Base-by-base conservation (phyloP, 495 filamentous ascomycete genomes). In the Bathelium albidoporum region DNA sequence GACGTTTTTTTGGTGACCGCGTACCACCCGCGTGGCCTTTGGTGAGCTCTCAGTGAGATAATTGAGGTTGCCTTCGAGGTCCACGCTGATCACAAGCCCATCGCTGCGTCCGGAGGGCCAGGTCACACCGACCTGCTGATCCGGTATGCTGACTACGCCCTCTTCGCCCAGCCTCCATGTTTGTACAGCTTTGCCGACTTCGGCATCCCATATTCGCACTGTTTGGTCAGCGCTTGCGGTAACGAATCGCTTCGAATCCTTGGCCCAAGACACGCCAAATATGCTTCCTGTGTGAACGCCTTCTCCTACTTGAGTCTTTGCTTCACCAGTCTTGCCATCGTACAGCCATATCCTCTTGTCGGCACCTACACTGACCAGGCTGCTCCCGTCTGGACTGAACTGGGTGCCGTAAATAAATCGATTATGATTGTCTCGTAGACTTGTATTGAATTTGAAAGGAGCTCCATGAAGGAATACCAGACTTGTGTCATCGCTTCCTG, bases 161-260 rank as follows among this genome's bases (percentile, higher is more conserved):
- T 94, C 91, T 24, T 85, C 87, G n/a, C 91, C 93, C 69, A 97
- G 80, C 65, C 81, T 82, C 94, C 94, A 97, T 41, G 83, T 90
- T 72, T 92, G 88, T 0, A 84, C 76, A 16, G 82, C 83, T 66
- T 89, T 87, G 22, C 85, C 89, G 9, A 84, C 79, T 71, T 95
- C 92, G 10, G 84, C 89, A 70, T 97, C 92, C 90, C 90, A 95
- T 60, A 93, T 74, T 69, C 86, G 87, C 52, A 97, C 90, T 0
- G 93, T 96, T 72, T 91, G 88, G 71, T 98, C 94, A 1, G 91
- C 94, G 69, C 90, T 94, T 1, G 91, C 88, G 4, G 94, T 98
- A 24, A 89, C 93, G 64, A 97, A 90, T 59, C 83, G 82, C 69
- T 88, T 91, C 9, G 92, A 96, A 71, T 97, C 93, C 63, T 82